Conservation (phyloP, 495 filamentous ascomycete species). For the Margaritispora aquatica region DNA sequence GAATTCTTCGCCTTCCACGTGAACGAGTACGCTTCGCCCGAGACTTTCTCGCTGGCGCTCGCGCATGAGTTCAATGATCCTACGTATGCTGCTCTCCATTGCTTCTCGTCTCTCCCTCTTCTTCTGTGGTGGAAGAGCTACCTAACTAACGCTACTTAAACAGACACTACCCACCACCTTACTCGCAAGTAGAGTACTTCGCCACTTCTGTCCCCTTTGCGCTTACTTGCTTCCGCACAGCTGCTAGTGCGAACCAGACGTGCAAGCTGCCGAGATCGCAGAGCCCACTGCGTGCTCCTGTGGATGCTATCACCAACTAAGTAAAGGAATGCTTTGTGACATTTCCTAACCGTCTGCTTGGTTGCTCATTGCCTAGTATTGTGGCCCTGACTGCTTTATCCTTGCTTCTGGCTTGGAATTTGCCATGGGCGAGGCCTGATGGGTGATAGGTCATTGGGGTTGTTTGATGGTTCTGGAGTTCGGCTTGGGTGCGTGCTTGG, state of each 20-base stretch:
- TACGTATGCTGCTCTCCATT: slow-evolving; percentile 1
- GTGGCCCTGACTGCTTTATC: too few species aligned
- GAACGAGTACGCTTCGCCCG: background rate
- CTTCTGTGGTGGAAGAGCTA: too few species aligned
- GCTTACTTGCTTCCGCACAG: background rate
- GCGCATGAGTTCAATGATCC: slow-evolving; percentile 13
- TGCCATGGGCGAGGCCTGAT: too few species aligned
- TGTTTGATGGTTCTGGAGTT: too few species aligned
- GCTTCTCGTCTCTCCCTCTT: background rate
- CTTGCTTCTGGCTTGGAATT: too few species aligned
- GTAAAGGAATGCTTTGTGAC: too few species aligned
- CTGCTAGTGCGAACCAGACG: background rate
- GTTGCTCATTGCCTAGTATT: too few species aligned
- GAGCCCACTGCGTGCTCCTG: background rate
- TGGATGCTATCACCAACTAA: slow-evolving; percentile 7
- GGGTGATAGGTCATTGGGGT: too few species aligned
- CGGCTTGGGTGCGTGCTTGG: too few species aligned
- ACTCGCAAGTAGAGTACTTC: slow-evolving; percentile 5
- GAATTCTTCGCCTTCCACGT: slow-evolving; percentile 13
- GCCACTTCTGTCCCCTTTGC: background rate
- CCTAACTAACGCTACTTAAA: background rate
- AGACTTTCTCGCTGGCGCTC: slow-evolving; percentile 4
- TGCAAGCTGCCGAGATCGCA: background rate
- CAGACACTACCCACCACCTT: slow-evolving; percentile 15
- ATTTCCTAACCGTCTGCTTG: too few species aligned